Conservation (phyloP, 352 stramenopile genomes). For the Globisporangium spinosum region DNA sequence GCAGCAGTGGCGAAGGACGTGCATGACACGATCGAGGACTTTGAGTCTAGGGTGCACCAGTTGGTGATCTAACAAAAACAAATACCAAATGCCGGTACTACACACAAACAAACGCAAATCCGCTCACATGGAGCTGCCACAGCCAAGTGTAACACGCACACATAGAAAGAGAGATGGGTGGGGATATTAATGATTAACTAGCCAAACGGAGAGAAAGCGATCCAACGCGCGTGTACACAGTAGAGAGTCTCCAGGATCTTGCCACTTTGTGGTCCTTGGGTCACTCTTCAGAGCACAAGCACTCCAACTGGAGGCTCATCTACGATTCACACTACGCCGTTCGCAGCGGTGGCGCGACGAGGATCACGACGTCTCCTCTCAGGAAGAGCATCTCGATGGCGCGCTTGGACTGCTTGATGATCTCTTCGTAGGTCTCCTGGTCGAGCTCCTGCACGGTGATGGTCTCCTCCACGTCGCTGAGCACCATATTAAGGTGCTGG, state of each 20-base stretch:
- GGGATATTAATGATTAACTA: constrained; percentile 16
- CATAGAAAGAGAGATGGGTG: not conserved
- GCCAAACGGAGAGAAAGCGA: not conserved
- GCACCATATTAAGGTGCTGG: constrained; percentile 98
- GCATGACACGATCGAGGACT: constrained; percentile 32
- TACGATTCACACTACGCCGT: constrained; percentile 51
- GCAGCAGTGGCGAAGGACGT: constrained; percentile 21
- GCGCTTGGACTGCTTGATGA: constrained; percentile 94
- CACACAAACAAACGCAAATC: not conserved
- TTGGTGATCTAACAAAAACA: constrained; percentile 13
- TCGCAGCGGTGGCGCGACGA: constrained; percentile 95
- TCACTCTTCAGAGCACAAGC: not conserved
- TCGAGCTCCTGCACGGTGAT: constrained; percentile 96
- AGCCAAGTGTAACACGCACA: not conserved
- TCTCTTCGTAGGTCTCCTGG: constrained; percentile 97
- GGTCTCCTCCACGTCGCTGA: constrained; percentile 98
- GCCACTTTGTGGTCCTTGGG: not conserved
- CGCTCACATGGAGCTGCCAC: not conserved
- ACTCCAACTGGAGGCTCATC: not conserved
- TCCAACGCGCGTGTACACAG: not conserved
- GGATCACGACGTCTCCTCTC: constrained; percentile 96
- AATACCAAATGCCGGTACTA: not conserved
- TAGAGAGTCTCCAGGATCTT: not conserved
- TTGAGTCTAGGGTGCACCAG: constrained; percentile 34
- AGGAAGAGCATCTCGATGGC: constrained; percentile 99